Evolutionary conservation across 768 basidiomycete species (phyloP), one percentile per base, ranked within the genome.

Genomic region (Suillus decipiens): DNA sequence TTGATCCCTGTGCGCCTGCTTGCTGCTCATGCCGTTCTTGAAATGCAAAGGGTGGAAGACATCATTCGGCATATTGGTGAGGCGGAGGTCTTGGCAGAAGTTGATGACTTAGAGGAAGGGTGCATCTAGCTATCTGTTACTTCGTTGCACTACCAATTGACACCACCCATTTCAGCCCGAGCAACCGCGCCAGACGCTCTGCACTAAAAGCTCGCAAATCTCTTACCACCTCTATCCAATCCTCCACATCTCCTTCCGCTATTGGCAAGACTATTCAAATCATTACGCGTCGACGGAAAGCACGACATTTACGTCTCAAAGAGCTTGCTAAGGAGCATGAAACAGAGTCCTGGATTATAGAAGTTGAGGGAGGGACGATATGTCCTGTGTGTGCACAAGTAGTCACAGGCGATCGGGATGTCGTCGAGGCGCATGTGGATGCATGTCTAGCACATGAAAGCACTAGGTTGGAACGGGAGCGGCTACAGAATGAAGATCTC

Each of bases 401-500:
- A 17, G 79, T 92, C 1, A 76, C 74, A 53, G 92, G 91, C 1
- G 91, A 92, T 68, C 78, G 81, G 50, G 92, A 92, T 64, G 86
- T 92, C 10, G 69, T 91, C 2, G 86, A 90, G 67, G 90, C 90
- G 17, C 92, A 94, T 74, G 83, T 94, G n/a, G 89, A 94, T 68
- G 80, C 89, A 8, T 94, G 92, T 71, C 73, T 94, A 48, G 85
- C 85, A 5, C 78, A 90, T 68, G 84, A 86, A 67, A 78, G 67
- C 55, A 63, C 71, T 59, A 76, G 80, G 58, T 73, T 76, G 50
- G 76, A 76, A 53, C 75, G 77, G 56, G 73, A 77, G 43, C 69
- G 71, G 41, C 66, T 70, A 45, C 73, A 68, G 31, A 71, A 77
- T 19, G 70, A 73, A 17, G 73, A 76, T 15, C 61, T 74, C 9